phyloP scores from a whole-genome alignment of 2,329 filamentous ascomycete species.

The Cryphonectria naterciae region DNA sequence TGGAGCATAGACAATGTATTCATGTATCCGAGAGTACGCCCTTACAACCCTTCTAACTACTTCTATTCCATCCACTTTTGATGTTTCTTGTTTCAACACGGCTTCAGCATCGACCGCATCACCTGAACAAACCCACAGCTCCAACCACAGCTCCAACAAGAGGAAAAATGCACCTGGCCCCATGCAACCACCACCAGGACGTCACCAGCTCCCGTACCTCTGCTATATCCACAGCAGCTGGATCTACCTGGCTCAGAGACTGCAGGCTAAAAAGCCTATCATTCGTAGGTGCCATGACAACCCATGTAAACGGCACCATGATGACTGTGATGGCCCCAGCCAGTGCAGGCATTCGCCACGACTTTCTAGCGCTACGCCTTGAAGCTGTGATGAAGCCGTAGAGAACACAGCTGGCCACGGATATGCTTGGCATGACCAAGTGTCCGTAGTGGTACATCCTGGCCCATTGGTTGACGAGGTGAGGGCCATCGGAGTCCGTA shows the following conservation, averaged over 20 bases:
- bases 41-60: too few relatives aligned
- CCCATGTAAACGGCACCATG: slow-evolving; percentile 7
- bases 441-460: slow-evolving; percentile 41
- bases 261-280: slow-evolving; percentile 25
- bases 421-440: slow-evolving; percentile 35
- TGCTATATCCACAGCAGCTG: neutral
- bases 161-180: slow-evolving; percentile 1
- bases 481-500: slow-evolving; percentile 32
- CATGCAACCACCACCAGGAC: neutral
- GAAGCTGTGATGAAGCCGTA: slow-evolving; percentile 31
- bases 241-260: neutral
- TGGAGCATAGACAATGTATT: too few relatives aligned
- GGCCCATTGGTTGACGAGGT: slow-evolving; percentile 38
- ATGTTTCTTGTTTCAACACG: neutral
- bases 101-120: neutral
- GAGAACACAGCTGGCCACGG: slow-evolving; percentile 34
- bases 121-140: neutral
- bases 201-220: neutral
- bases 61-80: neutral
- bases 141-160: neutral
- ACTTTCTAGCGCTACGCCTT: neutral
- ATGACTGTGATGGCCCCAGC: neutral
- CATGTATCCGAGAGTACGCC: too few relatives aligned
- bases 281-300: slow-evolving; percentile 35
- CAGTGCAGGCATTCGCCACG: neutral